These are phyloP conservation scores for Gastrolobium bilobum DNA, from an alignment of 306 rosid genomes.

Conservation along the genomic window DNA sequence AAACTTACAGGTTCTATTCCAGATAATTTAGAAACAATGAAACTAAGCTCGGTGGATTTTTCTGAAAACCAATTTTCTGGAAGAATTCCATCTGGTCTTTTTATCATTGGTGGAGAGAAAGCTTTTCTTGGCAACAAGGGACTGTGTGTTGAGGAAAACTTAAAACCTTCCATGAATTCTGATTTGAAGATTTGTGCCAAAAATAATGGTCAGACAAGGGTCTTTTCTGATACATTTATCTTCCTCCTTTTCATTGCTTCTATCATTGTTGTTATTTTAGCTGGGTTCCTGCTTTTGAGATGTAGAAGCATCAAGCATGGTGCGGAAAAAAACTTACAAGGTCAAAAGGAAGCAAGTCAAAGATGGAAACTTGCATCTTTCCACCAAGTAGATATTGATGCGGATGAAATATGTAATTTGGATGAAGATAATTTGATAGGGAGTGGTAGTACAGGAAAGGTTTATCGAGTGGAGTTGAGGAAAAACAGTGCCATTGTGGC, in stretches of 20 bases:
- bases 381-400: conserved; percentile 78
- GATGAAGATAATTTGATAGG: conserved; percentile 85
- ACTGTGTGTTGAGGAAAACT: conserved; percentile 72
- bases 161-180: conserved; percentile 53
- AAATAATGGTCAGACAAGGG: conserved; percentile 47
- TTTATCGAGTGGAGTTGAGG: conserved; percentile 78
- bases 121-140: conserved; percentile 78
- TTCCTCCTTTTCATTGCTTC: conserved; percentile 63
- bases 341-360: conserved; percentile 54
- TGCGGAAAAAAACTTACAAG: conserved; percentile 44
- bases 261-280: conserved; percentile 57
- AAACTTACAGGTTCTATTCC: conserved; percentile 80
- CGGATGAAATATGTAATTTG: conserved; percentile 75
- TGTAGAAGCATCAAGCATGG: conserved; percentile 61
- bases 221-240: conserved; percentile 56
- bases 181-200: conserved; percentile 60
- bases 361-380: conserved; percentile 88
- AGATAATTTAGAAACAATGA: conserved; percentile 66
- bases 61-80: conserved; percentile 80
- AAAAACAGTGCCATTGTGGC: conserved; percentile 71
- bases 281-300: conserved; percentile 61
- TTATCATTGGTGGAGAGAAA: conserved; percentile 74
- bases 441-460: conserved; percentile 90
- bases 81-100: conserved; percentile 70
- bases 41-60: conserved; percentile 85